Base-by-base conservation (phyloP, 305 asterid genomes). In the Fraxinus albicans region DNA sequence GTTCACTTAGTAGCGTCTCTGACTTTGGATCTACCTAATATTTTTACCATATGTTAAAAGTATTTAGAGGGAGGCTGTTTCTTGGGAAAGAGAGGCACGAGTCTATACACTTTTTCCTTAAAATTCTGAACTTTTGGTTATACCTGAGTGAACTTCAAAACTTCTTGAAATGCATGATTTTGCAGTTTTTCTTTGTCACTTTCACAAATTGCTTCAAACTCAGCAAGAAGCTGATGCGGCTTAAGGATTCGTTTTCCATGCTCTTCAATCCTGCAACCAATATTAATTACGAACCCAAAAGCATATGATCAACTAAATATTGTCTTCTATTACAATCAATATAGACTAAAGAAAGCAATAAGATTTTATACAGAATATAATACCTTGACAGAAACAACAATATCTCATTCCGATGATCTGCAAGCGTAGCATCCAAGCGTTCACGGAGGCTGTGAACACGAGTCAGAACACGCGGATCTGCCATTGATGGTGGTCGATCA, bases 361-460 rank as follows among this genome's bases (percentile, higher is more conserved):
- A 78, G n/a, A 58, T 35, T 58, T 23, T 8, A 21, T 0, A 13
- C 6, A 8, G 33, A 23, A 8, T 25, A 25, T 21, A 60, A 60
- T 65, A 95, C 99, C 94, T 94, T 0, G 97, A 90, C 1, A 96
- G 84, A 77, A 96, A 94, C 83, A 86, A 79, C 76, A 96, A 19
- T 60, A 96, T 87, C 85, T 96, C 98, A 33, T 91, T 86, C 86
- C 98, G 97, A 31, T 91, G 94, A 60, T 94, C 94, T 70, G 92
- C 91, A 65, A 96, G 90, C 15, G 98, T 96, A 77, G 97, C 92
- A 63, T 94, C 97, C 88, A 96, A 86, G 53, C 97, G 99, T 80
- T 96, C 99, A 0, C 94, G 95, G 69, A 96, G 98, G 89, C 97
- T 96, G 91, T 96, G 98, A 79, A 94, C 98, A 27, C 98, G 98